A percentile compares a stretch with the other conserved stretches of the same genome.
Evolutionary conservation across 768 basidiomycete species (phyloP).

Genomic region (Lactifluus pinguis): DNA sequence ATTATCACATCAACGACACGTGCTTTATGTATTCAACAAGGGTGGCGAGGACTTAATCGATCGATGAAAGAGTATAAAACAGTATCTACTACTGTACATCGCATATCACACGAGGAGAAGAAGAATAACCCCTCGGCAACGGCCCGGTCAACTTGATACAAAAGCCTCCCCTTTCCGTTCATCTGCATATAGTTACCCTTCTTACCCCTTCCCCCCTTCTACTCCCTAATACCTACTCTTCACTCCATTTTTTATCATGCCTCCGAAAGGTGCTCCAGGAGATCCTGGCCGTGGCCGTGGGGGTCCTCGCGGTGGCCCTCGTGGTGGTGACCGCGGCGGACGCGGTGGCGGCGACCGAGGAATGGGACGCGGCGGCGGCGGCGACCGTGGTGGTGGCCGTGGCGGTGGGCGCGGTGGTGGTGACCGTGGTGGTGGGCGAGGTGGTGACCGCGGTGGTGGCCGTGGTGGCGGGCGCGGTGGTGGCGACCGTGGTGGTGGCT

Average conservation of each 20-base stretch:
- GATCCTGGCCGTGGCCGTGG: too few species aligned
- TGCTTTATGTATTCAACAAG: not conserved
- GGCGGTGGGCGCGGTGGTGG: not conserved
- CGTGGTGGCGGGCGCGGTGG: not conserved
- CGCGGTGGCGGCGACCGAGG: not conserved
- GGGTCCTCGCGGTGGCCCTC: not conserved
- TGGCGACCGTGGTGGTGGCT: not conserved
- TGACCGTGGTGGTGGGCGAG: not conserved
- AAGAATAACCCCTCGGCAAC: not conserved
- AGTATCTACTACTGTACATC: too few species aligned
- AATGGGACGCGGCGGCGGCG: not conserved
- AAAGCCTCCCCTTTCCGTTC: not conserved
- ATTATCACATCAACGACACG: not conserved
- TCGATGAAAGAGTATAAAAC: too few species aligned
- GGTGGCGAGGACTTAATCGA: too few species aligned
- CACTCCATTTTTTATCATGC: not conserved
- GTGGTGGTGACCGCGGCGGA: not conserved
- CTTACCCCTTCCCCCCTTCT: not conserved
- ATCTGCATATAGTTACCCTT: not conserved
- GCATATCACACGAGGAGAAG: not conserved
- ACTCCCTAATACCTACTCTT: not conserved
- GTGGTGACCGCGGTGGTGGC: not conserved
- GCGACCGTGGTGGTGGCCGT: not conserved
- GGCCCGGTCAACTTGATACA: not conserved
- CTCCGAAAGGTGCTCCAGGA: constrained; percentile 1